A percentile compares a stretch with the other conserved stretches of the same genome.
These are phyloP conservation scores for Fusarium acutatum DNA, from an alignment of 2,329 filamentous ascomycete genomes.

Conservation along the genomic window DNA sequence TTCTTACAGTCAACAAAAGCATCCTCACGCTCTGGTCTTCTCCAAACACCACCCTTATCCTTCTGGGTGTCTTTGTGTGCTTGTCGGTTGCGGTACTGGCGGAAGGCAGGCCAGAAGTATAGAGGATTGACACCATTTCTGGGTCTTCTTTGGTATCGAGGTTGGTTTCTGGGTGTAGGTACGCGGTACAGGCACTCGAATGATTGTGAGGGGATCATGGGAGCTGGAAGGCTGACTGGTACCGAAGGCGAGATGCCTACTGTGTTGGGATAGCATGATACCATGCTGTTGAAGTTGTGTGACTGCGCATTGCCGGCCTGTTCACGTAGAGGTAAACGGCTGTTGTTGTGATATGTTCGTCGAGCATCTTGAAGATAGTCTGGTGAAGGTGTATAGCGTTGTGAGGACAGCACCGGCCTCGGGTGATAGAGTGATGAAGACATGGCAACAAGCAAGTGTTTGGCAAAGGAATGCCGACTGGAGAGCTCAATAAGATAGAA, in stretches of 20 bases:
- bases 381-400: constrained; percentile 58
- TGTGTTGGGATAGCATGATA: constrained; percentile 55
- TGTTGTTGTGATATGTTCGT: constrained; percentile 49
- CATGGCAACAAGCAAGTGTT: constrained; percentile 41
- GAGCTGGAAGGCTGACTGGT: constrained; percentile 59
- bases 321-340: constrained; percentile 60
- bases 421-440: constrained; percentile 52
- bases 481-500: constrained; percentile 41
- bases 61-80: constrained; percentile 68
- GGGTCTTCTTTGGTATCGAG: constrained; percentile 46
- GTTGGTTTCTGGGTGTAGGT: constrained; percentile 49
- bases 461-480: constrained; percentile 46
- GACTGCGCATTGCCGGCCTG: constrained; percentile 62
- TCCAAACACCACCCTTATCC: constrained; percentile 66
- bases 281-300: constrained; percentile 51
- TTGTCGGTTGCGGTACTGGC: constrained; percentile 72
- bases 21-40: constrained; percentile 66
- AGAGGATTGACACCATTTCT: constrained; percentile 64
- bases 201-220: constrained; percentile 61
- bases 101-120: constrained; percentile 69
- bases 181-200: constrained; percentile 52
- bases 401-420: constrained; percentile 59
- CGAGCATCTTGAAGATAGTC: constrained; percentile 57
- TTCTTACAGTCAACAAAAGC: constrained; percentile 72
- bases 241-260: constrained; percentile 55